phyloP scores from a whole-genome alignment of 2,329 filamentous ascomycete genomes.

The Talaromyces sp. region DNA sequence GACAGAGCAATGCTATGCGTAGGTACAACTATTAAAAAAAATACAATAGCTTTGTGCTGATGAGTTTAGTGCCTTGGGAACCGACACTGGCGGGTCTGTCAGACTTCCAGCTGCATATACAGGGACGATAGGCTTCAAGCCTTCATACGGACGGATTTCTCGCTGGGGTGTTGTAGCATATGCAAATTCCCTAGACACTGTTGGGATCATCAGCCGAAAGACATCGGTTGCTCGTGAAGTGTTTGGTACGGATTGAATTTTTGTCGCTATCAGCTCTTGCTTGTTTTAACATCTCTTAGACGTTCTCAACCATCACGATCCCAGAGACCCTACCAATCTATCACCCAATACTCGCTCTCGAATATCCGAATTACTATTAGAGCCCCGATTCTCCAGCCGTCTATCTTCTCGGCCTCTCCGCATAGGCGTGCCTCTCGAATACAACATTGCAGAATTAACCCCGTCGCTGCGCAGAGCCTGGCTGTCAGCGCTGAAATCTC shows the following conservation, averaged over 20 bases:
- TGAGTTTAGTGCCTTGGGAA: conserved; percentile 64
- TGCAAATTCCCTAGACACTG: conserved; percentile 87
- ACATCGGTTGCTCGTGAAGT: conserved; percentile 49
- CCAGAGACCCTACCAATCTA: conserved; percentile 69
- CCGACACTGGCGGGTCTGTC: conserved; percentile 88
- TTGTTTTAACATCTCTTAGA: conserved; percentile 27
- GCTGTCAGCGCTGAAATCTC: conserved; percentile 52
- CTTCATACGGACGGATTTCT: conserved; percentile 81
- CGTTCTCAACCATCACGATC: conserved; percentile 56
- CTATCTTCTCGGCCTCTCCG: conserved; percentile 31
- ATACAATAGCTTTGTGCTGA: conserved; percentile 1
- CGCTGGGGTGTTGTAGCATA: conserved; percentile 84
- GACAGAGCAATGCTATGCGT: conserved; percentile 55
- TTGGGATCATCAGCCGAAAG: conserved; percentile 63
- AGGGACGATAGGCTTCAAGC: conserved; percentile 79
- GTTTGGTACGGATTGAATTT: conserved; percentile 34
- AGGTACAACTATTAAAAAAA: conserved; percentile 21
- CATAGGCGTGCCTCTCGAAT: conserved; percentile 64
- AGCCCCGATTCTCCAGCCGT: conserved; percentile 17
- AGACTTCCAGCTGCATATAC: conserved; percentile 83
- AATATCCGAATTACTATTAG: conserved; percentile 40
- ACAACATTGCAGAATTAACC: conserved; percentile 79
- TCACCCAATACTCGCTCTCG: conserved; percentile 49
- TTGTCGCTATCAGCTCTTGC: not conserved
- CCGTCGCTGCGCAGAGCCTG: conserved; percentile 64